phyloP scores from a whole-genome alignment of 805 yeast genomes.

The Barnettozyma sp. region DNA sequence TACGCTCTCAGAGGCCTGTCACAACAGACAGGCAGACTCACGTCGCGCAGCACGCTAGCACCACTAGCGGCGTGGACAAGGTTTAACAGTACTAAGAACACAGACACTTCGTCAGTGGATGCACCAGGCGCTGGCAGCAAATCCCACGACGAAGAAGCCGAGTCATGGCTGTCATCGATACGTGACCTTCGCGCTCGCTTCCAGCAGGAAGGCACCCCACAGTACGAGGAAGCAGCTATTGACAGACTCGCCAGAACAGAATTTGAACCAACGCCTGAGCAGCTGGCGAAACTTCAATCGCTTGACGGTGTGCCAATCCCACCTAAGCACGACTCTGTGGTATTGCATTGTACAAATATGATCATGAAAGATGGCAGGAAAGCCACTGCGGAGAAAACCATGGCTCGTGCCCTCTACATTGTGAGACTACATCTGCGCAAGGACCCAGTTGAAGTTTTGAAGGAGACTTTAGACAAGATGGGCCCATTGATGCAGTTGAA shows the following conservation, averaged over 20 bases:
- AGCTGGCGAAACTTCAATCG: conserved; percentile 47
- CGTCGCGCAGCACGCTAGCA: not conserved
- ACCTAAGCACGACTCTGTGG: conserved; percentile 53
- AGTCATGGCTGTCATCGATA: conserved; percentile 42
- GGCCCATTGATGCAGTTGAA: conserved; percentile 80
- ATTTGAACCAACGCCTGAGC: conserved; percentile 59
- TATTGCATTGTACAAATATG: conserved; percentile 73
- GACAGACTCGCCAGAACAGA: conserved; percentile 21
- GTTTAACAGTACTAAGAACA: conserved; percentile 4
- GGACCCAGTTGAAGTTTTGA: conserved; percentile 75
- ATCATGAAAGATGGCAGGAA: conserved; percentile 92
- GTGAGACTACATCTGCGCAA: conserved; percentile 63
- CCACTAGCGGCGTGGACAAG: conserved; percentile 1
- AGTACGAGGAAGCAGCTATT: conserved; percentile 23
- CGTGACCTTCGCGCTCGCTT: conserved; percentile 29
- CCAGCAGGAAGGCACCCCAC: conserved; percentile 29
- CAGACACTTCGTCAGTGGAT: too few relatives aligned
- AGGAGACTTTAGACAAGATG: conserved; percentile 67
- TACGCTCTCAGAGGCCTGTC: too few relatives aligned
- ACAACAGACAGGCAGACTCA: not conserved
- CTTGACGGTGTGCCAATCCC: conserved; percentile 54
- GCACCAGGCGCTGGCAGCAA: too few relatives aligned
- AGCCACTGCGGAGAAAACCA: conserved; percentile 63
- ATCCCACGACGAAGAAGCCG: conserved; percentile 25
- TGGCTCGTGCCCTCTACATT: conserved; percentile 74